These are phyloP conservation scores for Lentinus tigrinus DNA, from an alignment of 768 basidiomycete species.

Conservation along the genomic window DNA sequence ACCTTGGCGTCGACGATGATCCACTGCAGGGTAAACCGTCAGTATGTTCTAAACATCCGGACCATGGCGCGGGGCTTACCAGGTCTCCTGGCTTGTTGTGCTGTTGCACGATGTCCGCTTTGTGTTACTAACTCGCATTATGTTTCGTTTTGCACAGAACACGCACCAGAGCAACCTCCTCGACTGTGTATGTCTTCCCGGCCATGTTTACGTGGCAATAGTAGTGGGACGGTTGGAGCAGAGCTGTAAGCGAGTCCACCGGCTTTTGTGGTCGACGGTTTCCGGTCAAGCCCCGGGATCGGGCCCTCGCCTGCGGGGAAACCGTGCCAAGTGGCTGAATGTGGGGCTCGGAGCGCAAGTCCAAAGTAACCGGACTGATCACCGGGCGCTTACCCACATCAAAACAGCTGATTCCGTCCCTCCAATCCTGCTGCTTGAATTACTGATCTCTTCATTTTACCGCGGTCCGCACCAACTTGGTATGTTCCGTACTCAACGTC, in stretches of 20 bases:
- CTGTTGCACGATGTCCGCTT: slow-evolving; percentile 38
- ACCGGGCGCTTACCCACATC: slow-evolving; percentile 4
- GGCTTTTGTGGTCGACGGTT: too few species aligned
- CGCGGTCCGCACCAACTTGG: neutral
- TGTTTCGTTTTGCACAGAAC: neutral
- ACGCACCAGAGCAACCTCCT: slow-evolving; percentile 25
- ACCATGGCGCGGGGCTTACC: slow-evolving; percentile 36
- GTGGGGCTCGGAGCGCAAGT: neutral
- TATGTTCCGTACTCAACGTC: neutral
- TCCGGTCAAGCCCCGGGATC: too few species aligned
- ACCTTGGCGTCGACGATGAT: slow-evolving; percentile 79
- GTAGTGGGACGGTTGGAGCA: neutral
- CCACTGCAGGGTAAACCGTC: slow-evolving; percentile 56
- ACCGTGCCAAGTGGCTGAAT: neutral
- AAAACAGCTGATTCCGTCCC: too few species aligned
- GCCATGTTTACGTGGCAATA: neutral
- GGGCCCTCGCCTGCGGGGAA: neutral
- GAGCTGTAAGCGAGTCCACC: neutral
- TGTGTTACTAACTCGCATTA: neutral
- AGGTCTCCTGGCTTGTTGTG: slow-evolving; percentile 87
- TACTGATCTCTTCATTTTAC: neutral
- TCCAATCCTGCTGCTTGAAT: neutral
- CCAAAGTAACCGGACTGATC: slow-evolving; percentile 9
- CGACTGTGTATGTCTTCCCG: slow-evolving; percentile 19
- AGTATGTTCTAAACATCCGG: slow-evolving; percentile 2